Percentiles rank a stretch among this genome's conserved stretches.
phyloP scores from a whole-genome alignment of 192 early-diverging fungal species.

The Anaeromyces robustus region DNA sequence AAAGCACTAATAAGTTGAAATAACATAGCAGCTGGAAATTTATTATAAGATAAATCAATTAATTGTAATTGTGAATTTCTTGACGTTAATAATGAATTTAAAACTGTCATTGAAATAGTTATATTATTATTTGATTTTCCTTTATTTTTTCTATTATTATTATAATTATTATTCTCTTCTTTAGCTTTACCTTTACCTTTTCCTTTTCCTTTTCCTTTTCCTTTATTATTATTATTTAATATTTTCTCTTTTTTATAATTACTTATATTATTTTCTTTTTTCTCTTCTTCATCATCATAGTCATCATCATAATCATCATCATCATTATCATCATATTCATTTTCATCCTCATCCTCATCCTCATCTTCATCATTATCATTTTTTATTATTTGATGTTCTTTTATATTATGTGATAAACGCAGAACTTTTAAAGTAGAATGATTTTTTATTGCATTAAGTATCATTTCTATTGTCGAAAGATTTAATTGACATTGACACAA shows the following conservation, averaged over 20 bases:
- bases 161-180: too few relatives aligned
- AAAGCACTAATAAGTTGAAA: neutral
- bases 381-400: neutral
- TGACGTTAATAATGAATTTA: neutral
- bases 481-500: neutral
- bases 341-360: neutral
- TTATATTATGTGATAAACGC: neutral
- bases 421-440: neutral
- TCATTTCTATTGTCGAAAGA: neutral
- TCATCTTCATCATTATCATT: neutral
- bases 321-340: neutral
- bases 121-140: neutral
- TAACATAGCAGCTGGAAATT: neutral
- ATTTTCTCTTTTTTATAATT: too few relatives aligned
- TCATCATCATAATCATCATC: neutral
- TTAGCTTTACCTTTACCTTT: too few relatives aligned
- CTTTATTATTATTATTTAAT: neutral
- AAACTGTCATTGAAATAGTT: neutral
- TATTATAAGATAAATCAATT: neutral
- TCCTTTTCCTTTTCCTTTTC: neutral
- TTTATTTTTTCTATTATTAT: too few relatives aligned
- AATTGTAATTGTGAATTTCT: neutral
- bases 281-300: too few relatives aligned
- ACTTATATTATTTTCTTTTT: too few relatives aligned
- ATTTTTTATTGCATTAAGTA: neutral